Evolutionary conservation across 495 filamentous ascomycete genomes (phyloP).

Genomic region (Lepidopterella palustris): DNA sequence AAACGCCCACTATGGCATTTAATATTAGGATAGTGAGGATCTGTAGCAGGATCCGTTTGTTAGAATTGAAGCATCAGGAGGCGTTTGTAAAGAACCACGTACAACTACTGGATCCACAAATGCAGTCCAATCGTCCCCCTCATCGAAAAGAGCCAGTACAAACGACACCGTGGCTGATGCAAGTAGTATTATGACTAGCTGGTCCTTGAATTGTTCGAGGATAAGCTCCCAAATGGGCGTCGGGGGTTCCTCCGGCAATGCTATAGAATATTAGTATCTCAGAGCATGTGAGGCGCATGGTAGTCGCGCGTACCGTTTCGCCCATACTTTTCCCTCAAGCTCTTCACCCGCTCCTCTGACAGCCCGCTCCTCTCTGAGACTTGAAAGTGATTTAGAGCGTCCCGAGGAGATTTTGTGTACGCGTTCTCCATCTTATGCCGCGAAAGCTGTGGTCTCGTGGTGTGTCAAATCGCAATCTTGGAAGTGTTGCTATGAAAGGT

Average conservation of each 20-base stretch:
- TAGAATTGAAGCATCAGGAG: no score
- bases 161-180: slow-evolving; percentile 94
- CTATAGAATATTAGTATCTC: slow-evolving; percentile 43
- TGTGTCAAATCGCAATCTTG: slow-evolving; percentile 4
- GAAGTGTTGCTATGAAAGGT: not conserved
- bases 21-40: slow-evolving; percentile 96
- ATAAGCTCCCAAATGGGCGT: slow-evolving; percentile 95
- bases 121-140: slow-evolving; percentile 89
- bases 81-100: no score
- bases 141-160: slow-evolving; percentile 86
- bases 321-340: slow-evolving; percentile 62
- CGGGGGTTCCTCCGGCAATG: slow-evolving; percentile 92
- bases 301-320: slow-evolving; percentile 61
- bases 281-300: slow-evolving; percentile 5
- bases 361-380: slow-evolving; percentile 64
- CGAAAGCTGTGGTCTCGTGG: not conserved
- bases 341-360: slow-evolving; percentile 58
- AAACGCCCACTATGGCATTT: slow-evolving; percentile 95
- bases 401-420: slow-evolving; percentile 59
- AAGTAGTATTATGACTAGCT: slow-evolving; percentile 91
- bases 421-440: slow-evolving; percentile 66
- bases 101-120: slow-evolving; percentile 97
- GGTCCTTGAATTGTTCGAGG: slow-evolving; percentile 98
- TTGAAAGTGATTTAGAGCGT: slow-evolving; percentile 65
- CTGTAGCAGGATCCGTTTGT: no score